These are phyloP conservation scores for Stagonosporopsis vannaccii DNA, from an alignment of 2,329 filamentous ascomycete species.

Conservation along the genomic window DNA sequence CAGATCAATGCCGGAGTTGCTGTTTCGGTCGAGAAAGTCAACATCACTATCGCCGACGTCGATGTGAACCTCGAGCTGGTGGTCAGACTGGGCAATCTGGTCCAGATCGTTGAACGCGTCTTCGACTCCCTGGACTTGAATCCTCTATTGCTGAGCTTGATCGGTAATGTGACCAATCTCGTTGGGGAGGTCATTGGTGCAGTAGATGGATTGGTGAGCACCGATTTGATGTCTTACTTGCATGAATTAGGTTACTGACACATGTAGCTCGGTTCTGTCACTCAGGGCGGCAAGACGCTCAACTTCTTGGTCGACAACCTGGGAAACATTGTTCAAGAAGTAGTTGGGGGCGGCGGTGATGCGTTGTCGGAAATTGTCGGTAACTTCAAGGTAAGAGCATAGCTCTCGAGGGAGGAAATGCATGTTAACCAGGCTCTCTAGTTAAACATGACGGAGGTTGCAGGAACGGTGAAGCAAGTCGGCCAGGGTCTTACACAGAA, in stretches of 20 bases:
- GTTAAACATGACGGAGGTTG: constrained; percentile 65
- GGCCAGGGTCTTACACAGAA: constrained; percentile 56
- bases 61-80: constrained; percentile 66
- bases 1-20: constrained; percentile 59
- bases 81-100: constrained; percentile 66
- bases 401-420: not conserved
- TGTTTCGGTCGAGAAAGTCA: constrained; percentile 59
- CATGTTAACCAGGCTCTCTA: constrained; percentile 6
- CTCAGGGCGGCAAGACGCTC: constrained; percentile 62
- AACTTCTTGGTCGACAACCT: constrained; percentile 68
- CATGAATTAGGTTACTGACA: constrained; percentile 3
- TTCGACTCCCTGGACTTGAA: constrained; percentile 67
- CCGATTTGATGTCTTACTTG: not conserved
- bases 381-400: constrained; percentile 55
- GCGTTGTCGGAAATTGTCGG: constrained; percentile 63
- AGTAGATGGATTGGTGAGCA: constrained; percentile 60
- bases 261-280: constrained; percentile 61
- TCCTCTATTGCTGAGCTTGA: constrained; percentile 64
- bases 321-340: constrained; percentile 69
- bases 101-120: constrained; percentile 67
- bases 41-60: constrained; percentile 68
- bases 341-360: constrained; percentile 56
- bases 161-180: constrained; percentile 62
- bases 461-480: constrained; percentile 43
- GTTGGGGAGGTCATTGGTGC: constrained; percentile 63